Evolutionary conservation across 2,329 filamentous ascomycete species (phyloP).

Genomic region (Alternaria gaisen): DNA sequence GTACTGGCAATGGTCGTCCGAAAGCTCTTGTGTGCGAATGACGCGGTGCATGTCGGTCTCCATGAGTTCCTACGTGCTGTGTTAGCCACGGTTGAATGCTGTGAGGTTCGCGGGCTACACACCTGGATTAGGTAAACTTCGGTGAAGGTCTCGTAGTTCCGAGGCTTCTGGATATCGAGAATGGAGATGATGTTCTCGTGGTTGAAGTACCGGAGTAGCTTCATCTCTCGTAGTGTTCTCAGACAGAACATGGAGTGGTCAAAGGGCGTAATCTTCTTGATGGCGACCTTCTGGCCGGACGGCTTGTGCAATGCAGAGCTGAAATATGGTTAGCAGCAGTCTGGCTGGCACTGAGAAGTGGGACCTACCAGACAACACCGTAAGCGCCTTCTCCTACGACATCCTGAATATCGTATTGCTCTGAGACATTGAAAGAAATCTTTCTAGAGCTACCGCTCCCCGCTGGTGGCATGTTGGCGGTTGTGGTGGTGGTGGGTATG

Average conservation of each 20-base stretch:
- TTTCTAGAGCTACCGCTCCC: conserved; percentile 72
- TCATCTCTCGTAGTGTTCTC: conserved; percentile 97
- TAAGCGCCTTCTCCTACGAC: conserved; percentile 98
- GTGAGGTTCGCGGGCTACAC: background rate
- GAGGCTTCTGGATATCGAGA: conserved; percentile 96
- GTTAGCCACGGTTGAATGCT: conserved; percentile 18
- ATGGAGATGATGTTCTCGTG: conserved; percentile 99
- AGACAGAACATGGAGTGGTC: conserved; percentile 99
- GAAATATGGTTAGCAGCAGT: conserved; percentile 31
- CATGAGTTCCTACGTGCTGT: conserved; percentile 82
- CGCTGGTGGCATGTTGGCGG: conserved; percentile 49
- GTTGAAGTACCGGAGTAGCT: conserved; percentile 97
- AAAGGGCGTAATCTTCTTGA: conserved; percentile 99
- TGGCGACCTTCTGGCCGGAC: conserved; percentile 96
- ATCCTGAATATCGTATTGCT: conserved; percentile 99
- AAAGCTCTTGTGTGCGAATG: conserved; percentile 97
- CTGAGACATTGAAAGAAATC: conserved; percentile 99
- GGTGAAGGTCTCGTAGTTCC: conserved; percentile 94
- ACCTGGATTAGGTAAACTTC: conserved; percentile 99
- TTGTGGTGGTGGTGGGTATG: conserved; percentile 22
- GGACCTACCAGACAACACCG: conserved; percentile 91
- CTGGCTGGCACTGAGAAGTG: conserved; percentile 6
- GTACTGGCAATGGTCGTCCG: conserved; percentile 99
- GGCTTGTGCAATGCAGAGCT: conserved; percentile 98
- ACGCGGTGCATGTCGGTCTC: conserved; percentile 99